Evolutionary conservation across 805 yeast species (phyloP), one percentile per base, ranked within the genome.

Genomic region (Barnettozyma botsteinii): DNA sequence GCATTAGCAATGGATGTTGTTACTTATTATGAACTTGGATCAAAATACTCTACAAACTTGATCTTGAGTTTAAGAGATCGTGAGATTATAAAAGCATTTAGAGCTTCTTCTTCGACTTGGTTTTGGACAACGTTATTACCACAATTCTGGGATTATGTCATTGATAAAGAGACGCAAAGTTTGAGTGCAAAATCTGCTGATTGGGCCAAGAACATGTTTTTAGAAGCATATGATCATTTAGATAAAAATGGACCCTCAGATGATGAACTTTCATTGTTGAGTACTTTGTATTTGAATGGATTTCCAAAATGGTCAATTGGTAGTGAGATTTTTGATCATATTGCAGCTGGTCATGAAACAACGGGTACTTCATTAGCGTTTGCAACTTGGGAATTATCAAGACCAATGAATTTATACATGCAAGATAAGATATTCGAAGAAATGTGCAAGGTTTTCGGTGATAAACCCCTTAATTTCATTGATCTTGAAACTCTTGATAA

Each of bases 301-400:
- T 40, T 62, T 7, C 42, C 41, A 1, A 59, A 56, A 23, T 47
- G 50, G 43, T 51, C 61, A 9, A 67, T 72, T 11, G 69, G 67
- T n/a, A 62, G 73, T 25, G 80, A 74, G 47, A 54, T 67, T 21
- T 68, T 73, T 33, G 89, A 81, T 52, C 85, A 81, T 54, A 68
- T 81, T 28, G 80, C 82, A 33, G 89, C 89, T 1, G 89, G 89
- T 4, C 88, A 82, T 53, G 83, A 81, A 52, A 81, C 89, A 5
- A 80, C 85, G 1, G 85, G 83, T 0, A 69, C 77, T 7, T 77
- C 79, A n/a, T 55, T 81, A 42, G 65, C 85, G 0, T 82, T 73
- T 53, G 59, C 76, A 38, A 64, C 75, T 17, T 81, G 74, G 62
- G 78, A 79, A 51, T 53, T 81, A 27, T 77, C 85, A 3, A 61